Base-by-base conservation (phyloP, 108 stramenopile genomes). In the Cyclotella cryptica region DNA sequence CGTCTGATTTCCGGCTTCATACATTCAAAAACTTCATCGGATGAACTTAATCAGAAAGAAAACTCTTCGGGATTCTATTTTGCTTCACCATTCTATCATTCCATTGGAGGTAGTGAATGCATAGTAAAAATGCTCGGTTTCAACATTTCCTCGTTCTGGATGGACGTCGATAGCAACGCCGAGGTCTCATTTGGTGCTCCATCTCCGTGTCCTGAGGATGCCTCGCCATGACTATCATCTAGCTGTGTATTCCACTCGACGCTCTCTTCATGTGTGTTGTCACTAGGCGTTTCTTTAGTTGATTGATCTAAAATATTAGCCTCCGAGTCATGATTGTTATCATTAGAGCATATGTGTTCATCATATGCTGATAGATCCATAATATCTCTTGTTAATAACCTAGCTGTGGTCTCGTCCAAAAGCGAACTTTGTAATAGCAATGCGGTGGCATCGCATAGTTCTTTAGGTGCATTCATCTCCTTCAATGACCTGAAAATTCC, bases 41-140 rank as follows among this genome's bases (percentile, higher is more conserved):
- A 35, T 35, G 35, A 35, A 35, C 35, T 5, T 2, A 35, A 35
- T 35, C 2, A 35, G 35, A 35, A 35, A 2, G 35, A 35, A 35
- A 35, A 35, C 6, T 2, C 35, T 6, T 5, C 6, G 35, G 35
- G 4, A 35, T 6, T 35, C 35, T 35, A 5, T 35, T 35, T 35
- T 2, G 35, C 6, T 3, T 3, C 15, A 49, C 3, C 47, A 49
- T 7, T n/a, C 47, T 49, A 49, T n/a, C n/a, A n/a, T 7, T 58
- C 55, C 12, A 13, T 21, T 13, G 55, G 26, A 2, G 24, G 24
- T 2, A 27, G 12, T 26, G 80, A 81, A 66, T 81, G 75, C 74
- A 82, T 76, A 22, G 74, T 82, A 51, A 75, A 82, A 70, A 82
- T 82, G 64, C 75, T 76, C 15, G 81, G 81, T 42, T 46, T 65